Evolutionary conservation across 805 yeast species (phyloP).

Genomic region (Ascoidea rubescens): DNA sequence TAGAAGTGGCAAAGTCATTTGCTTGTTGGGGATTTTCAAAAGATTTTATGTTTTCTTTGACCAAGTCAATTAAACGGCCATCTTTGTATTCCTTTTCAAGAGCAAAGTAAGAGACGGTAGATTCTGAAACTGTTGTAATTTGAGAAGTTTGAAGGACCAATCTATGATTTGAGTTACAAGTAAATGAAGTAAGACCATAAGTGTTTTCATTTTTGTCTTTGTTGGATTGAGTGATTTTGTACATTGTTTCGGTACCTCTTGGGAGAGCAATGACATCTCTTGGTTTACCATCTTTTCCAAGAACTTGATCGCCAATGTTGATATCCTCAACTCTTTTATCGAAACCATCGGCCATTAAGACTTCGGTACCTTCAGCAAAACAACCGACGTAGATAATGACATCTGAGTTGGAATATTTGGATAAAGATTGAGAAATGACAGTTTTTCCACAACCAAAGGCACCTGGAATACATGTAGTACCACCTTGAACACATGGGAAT

Average conservation of each 20-base stretch:
- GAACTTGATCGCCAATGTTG: conserved; percentile 23
- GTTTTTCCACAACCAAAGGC: conserved; percentile 99
- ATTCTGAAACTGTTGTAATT: conserved; percentile 9
- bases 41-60: conserved; percentile 13
- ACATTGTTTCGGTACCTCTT: conserved; percentile 30
- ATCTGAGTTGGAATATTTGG: conserved; percentile 96
- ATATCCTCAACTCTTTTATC: conserved; percentile 21
- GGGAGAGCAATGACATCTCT: conserved; percentile 26
- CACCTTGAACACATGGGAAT: conserved; percentile 99
- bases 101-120: neutral
- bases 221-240: conserved; percentile 18
- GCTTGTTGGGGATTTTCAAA: conserved; percentile 13
- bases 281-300: conserved; percentile 29
- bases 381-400: conserved; percentile 89
- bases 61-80: conserved; percentile 13
- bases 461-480: conserved; percentile 99
- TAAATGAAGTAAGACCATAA: conserved; percentile 13
- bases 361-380: conserved; percentile 25
- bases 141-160: conserved; percentile 25
- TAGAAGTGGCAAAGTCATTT: conserved; percentile 12
- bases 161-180: conserved; percentile 25
- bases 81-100: neutral
- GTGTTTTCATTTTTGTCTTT: conserved; percentile 6
- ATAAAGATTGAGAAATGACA: conserved; percentile 92
- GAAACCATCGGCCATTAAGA: conserved; percentile 30